A percentile compares a stretch with the other conserved stretches of the same genome.
Conservation (phyloP, 257 asterid species). For the Misopates orontium region DNA sequence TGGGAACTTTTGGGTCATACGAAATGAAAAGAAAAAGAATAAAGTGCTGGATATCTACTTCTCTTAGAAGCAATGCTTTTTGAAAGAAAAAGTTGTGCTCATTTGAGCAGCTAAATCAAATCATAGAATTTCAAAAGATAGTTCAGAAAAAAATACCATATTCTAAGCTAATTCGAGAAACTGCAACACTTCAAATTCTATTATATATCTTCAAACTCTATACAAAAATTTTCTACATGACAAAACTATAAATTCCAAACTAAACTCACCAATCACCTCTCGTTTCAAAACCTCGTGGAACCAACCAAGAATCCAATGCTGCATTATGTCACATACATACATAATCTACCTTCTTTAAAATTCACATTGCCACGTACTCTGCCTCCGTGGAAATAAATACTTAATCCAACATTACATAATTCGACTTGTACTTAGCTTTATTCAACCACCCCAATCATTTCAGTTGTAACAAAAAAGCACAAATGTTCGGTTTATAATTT, state of each 20-base stretch:
- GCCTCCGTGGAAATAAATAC: conserved; percentile 14
- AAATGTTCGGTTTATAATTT: conserved; percentile 30
- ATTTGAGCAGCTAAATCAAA: too few relatives aligned
- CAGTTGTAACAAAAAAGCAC: conserved; percentile 31
- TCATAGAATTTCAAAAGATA: too few relatives aligned
- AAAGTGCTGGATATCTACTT: too few relatives aligned
- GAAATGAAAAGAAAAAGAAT: too few relatives aligned
- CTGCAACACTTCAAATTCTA: conserved; percentile 18
- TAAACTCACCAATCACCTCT: conserved; percentile 32
- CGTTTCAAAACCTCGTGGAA: conserved; percentile 31
- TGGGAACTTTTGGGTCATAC: too few relatives aligned
- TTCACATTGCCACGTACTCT: neutral
- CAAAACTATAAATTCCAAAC: conserved; percentile 34
- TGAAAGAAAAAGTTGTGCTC: too few relatives aligned
- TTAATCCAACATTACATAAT: conserved; percentile 17
- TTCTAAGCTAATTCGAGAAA: conserved; percentile 4
- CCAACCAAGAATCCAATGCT: conserved; percentile 36
- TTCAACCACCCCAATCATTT: conserved; percentile 50
- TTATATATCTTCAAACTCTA: conserved; percentile 11
- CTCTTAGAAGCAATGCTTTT: too few relatives aligned
- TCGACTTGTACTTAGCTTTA: conserved; percentile 12
- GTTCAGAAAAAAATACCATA: too few relatives aligned
- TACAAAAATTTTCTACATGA: conserved; percentile 19
- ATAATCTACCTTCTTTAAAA: too few relatives aligned
- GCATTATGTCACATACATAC: conserved; percentile 20